Evolutionary conservation across 331 rosid species (phyloP).

Genomic region (Telfairia occidentalis): DNA sequence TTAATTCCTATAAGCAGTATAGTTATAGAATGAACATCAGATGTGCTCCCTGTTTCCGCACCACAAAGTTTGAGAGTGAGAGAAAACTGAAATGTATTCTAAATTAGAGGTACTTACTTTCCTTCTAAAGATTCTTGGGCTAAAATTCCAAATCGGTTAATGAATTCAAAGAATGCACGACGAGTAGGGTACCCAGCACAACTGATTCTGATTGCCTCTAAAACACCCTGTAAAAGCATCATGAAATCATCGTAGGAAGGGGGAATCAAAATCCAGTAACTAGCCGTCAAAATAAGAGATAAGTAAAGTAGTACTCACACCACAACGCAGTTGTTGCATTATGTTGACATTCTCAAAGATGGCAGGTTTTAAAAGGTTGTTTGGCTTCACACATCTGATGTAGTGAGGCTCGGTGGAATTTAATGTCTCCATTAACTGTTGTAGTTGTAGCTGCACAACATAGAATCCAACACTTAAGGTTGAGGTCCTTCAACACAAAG

Average conservation of each 20-base stretch:
- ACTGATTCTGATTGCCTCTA: constrained; percentile 98
- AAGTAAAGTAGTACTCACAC: constrained; percentile 56
- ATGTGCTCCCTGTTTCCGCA: neutral
- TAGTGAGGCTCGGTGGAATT: constrained; percentile 96
- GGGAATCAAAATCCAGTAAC: constrained; percentile 14
- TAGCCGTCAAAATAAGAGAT: constrained; percentile 19
- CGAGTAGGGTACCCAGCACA: constrained; percentile 99
- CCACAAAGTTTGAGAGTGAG: neutral
- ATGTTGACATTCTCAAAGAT: constrained; percentile 81
- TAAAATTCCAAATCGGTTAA: constrained; percentile 71
- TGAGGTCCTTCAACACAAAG: neutral
- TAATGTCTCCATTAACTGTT: constrained; percentile 75
- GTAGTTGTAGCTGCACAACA: constrained; percentile 84
- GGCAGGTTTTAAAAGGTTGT: constrained; percentile 91
- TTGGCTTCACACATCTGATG: constrained; percentile 97
- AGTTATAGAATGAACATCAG: neutral
- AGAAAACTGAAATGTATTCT: constrained; percentile 6
- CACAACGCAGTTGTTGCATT: constrained; percentile 99
- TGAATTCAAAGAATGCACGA: constrained; percentile 79
- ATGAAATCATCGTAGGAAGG: constrained; percentile 8
- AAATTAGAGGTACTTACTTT: constrained; percentile 40
- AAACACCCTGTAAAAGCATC: constrained; percentile 70
- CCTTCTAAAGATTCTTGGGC: constrained; percentile 63
- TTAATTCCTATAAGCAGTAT: neutral
- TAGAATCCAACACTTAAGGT: constrained; percentile 12